Base-by-base conservation (phyloP, 352 stramenopile genomes). In the Stramenopiles sp. region DNA sequence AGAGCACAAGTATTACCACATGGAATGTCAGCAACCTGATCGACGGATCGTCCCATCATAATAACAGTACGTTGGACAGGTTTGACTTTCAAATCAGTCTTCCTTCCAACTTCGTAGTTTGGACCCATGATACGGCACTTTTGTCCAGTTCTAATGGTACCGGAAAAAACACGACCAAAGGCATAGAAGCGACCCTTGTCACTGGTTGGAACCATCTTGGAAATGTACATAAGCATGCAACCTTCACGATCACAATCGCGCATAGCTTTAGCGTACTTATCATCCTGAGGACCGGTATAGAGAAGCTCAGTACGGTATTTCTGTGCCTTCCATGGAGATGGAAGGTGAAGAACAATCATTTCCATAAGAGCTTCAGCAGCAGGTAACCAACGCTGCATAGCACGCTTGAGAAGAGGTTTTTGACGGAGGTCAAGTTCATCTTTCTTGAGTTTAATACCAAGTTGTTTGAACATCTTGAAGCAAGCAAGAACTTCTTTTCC, bases 31-130 rank as follows among this genome's bases (percentile, higher is more conserved):
- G 79, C 65, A 34, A 93, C 88, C 58, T 91, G 62, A 58, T 94
- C 79, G 28, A 86, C 80, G 62, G 91, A 91, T 53, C 76, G 70
- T 48, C 83, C 86, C 84, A 96, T 96, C 81, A 95, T 95, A 57
- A 98, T 94, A 37, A 96, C 66, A 46, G 81, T 96, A 66, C 83
- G 78, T 63, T 98, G 83, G 50, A 98, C 94, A 64, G 91, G 93
- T 76, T 98, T 98, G 37, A 95, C 64, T 75, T 78, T 95, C 42
- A 98, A 60, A 47, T 98, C 86, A 0, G 73, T 90, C 71, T 98
- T 96, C 71, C 96, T 95, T 52, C 80, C 86, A n/a, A 79, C 73
- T 41, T 91, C 69, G 62, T 96, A 98, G 73, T 96, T 96, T 40
- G 83, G 78, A 59, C 86, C 86, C 35, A 96, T 68, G 60, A 98